A percentile compares a stretch with the other conserved stretches of the same genome.
Conservation (phyloP, 805 yeast genomes). For the Kodamaea kaohsiungensis region DNA sequence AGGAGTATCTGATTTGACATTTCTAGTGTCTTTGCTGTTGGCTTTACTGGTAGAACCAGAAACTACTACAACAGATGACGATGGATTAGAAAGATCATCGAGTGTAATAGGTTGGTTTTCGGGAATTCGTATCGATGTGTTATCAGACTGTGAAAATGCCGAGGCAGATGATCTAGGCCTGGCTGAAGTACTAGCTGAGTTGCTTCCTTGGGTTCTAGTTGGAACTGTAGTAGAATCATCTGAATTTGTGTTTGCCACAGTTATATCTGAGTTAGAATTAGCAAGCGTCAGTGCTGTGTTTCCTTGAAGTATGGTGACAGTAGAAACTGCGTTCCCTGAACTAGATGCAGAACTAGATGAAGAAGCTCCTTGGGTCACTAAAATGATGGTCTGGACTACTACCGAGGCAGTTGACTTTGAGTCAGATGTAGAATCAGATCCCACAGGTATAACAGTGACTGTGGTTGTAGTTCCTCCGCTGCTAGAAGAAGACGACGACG, state of each 20-base stretch:
- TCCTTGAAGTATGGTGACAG: neutral
- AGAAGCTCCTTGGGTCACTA: neutral
- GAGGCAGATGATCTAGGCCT: neutral
- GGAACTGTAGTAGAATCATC: neutral
- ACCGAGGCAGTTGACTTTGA: neutral
- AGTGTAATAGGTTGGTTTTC: neutral
- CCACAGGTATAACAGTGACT: neutral
- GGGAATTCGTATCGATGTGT: neutral
- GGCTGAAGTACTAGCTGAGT: neutral
- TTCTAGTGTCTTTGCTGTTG: slow-evolving; percentile 1
- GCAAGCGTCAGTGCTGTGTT: no score
- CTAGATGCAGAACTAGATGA: neutral
- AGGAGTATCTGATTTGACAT: neutral
- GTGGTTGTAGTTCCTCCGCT: neutral
- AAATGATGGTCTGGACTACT: neutral
- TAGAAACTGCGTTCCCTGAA: neutral
- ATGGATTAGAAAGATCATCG: neutral
- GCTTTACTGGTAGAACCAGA: neutral
- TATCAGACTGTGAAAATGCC: neutral
- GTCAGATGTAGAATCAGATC: neutral
- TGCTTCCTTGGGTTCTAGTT: neutral
- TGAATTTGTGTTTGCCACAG: neutral
- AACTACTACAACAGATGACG: neutral
- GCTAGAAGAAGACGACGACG: neutral
- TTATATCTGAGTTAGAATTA: neutral